Conservation (phyloP, 1,284 basidiomycete genomes). For the Fomes fomentarius region DNA sequence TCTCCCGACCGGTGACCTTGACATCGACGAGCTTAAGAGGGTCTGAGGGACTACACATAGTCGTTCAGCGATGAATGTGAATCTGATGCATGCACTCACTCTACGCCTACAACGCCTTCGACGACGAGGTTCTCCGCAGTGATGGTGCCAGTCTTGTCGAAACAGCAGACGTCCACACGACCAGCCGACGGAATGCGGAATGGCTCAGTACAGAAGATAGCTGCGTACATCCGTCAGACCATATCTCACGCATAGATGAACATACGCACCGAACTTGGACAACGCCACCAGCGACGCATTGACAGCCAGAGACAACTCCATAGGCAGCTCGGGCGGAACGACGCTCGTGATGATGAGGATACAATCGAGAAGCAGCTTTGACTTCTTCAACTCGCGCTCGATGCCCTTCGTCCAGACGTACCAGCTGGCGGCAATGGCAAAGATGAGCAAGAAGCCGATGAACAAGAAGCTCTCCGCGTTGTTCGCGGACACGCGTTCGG, state of each 20-base stretch:
- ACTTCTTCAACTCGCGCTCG: conserved; percentile 89
- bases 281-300: conserved; percentile 93
- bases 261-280: conserved; percentile 79
- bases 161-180: conserved; percentile 94
- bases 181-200: conserved; percentile 96
- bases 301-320: conserved; percentile 94
- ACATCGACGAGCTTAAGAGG: conserved; percentile 77
- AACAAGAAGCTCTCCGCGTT: conserved; percentile 94
- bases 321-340: conserved; percentile 93
- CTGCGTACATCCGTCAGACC: conserved; percentile 41
- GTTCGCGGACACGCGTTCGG: conserved; percentile 93
- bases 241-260: background rate
- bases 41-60: conserved; percentile 51
- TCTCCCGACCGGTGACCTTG: conserved; percentile 76
- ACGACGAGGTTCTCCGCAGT: conserved; percentile 94
- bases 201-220: conserved; percentile 97
- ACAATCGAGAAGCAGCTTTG: conserved; percentile 91
- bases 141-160: conserved; percentile 97
- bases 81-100: conserved; percentile 53
- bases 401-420: conserved; percentile 97
- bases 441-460: conserved; percentile 94
- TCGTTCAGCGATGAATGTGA: conserved; percentile 10
- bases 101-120: conserved; percentile 87
- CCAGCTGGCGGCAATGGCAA: conserved; percentile 93
- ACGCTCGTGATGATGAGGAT: conserved; percentile 95